A percentile compares a stretch with the other conserved stretches of the same genome.
Evolutionary conservation across 441 rosid species (phyloP).

Genomic region (Erodium texanum): DNA sequence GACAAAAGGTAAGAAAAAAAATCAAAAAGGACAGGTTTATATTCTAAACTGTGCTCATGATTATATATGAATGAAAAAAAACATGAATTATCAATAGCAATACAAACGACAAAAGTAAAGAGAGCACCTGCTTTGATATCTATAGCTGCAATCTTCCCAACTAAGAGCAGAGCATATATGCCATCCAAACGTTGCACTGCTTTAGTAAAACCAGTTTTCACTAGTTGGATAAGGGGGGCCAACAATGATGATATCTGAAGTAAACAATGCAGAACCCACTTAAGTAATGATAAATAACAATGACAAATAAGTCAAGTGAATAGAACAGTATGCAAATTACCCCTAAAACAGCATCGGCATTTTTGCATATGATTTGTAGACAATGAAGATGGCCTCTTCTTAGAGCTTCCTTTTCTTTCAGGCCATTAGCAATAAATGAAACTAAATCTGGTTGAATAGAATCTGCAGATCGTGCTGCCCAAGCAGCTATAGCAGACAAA

Average conservation of each 20-base stretch:
- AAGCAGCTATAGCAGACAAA: conserved; percentile 60
- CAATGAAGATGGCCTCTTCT: conserved; percentile 94
- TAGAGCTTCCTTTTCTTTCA: conserved; percentile 87
- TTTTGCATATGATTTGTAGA: conserved; percentile 52
- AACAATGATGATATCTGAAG: conserved; percentile 72
- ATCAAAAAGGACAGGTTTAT: conserved; percentile 8
- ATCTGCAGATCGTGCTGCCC: conserved; percentile 69
- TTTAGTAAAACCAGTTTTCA: conserved; percentile 87
- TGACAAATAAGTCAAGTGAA: conserved; percentile 10
- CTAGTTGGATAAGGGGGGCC: conserved; percentile 81
- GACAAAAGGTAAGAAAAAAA: conserved; percentile 12
- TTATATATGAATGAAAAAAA: neutral
- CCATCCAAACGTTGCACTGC: conserved; percentile 94
- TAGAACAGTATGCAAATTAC: conserved; percentile 26
- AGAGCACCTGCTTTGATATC: conserved; percentile 86
- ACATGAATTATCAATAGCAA: neutral
- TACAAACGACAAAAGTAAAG: neutral
- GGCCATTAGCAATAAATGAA: conserved; percentile 68
- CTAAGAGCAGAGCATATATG: conserved; percentile 69
- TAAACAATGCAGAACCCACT: conserved; percentile 16
- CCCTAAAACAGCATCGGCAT: conserved; percentile 58
- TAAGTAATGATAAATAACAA: conserved; percentile 16
- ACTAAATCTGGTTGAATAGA: conserved; percentile 59
- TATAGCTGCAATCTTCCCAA: conserved; percentile 70
- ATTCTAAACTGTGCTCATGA: conserved; percentile 6